Evolutionary conservation across 2,329 filamentous ascomycete genomes (phyloP).

Genomic region (Alternaria consortialis): DNA sequence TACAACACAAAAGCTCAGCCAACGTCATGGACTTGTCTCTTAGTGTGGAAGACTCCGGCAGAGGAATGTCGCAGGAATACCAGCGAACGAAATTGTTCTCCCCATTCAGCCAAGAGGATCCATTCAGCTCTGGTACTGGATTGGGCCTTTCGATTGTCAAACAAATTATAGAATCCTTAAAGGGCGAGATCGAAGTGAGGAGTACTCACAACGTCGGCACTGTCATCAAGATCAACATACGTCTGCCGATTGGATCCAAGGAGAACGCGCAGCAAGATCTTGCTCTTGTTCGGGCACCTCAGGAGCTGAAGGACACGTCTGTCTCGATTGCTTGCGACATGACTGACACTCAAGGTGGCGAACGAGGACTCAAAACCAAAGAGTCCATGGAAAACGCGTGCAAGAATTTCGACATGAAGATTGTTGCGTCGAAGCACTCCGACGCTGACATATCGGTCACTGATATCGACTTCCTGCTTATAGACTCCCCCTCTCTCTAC

Average conservation of each 20-base stretch:
- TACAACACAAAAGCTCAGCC: slow-evolving; percentile 22
- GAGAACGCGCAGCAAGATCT: slow-evolving; percentile 22
- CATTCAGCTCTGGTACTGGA: slow-evolving; percentile 45
- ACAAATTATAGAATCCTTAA: slow-evolving; percentile 46
- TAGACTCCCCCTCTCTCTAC: slow-evolving; percentile 37
- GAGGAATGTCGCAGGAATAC: slow-evolving; percentile 48
- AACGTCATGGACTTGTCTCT: slow-evolving; percentile 45
- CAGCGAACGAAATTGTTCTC: slow-evolving; percentile 43
- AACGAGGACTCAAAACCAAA: slow-evolving; percentile 36
- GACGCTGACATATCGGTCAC: slow-evolving; percentile 21
- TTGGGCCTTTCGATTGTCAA: slow-evolving; percentile 49
- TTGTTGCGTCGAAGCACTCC: slow-evolving; percentile 18
- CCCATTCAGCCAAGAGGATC: slow-evolving; percentile 49
- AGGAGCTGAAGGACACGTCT: slow-evolving; percentile 27
- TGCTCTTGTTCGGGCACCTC: slow-evolving; percentile 24
- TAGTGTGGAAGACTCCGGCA: slow-evolving; percentile 46
- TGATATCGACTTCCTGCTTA: slow-evolving; percentile 37
- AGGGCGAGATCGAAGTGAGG: slow-evolving; percentile 44
- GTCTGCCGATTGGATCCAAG: slow-evolving; percentile 27
- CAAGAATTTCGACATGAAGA: slow-evolving; percentile 35
- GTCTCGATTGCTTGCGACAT: slow-evolving; percentile 35
- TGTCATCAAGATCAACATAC: slow-evolving; percentile 34
- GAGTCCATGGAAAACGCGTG: slow-evolving; percentile 38
- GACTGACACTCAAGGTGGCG: slow-evolving; percentile 28
- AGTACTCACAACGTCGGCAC: slow-evolving; percentile 42